Base-by-base conservation (phyloP, 129 eudicot genomes). In the Silybum marianum region DNA sequence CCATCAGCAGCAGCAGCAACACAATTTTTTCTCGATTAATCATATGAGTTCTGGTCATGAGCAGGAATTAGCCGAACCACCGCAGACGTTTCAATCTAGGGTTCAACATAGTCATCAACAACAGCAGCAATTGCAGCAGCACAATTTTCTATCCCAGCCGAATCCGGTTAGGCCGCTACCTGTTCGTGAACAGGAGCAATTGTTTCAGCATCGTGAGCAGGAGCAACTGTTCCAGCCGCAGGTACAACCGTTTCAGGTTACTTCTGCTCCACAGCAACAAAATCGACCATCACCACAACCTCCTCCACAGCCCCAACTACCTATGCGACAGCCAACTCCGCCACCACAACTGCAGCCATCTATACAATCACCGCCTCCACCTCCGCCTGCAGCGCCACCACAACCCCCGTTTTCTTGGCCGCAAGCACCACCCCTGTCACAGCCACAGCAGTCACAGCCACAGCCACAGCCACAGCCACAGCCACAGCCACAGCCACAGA, bases 21-120 rank as follows among this genome's bases (percentile, higher is more conserved):
- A 82, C 18, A 81, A 84, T 38, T 88, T 83, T 19, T 60, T 67
- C 16, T 75, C 91, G n/a, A 78, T 83, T 62, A 85, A 84, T 74
- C 73, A 67, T 11, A 65, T 46, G 69, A 78, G 69, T 11, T 26
- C 84, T 11, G 68, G 63, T 63, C 78, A 46, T 14, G 82, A 86
- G 34, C 77, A 75, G 71, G 80, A 80, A 63, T 68, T 60, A 22
- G 39, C 80, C 12, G 84, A 82, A 36, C 51, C 28, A 1, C 82
- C 42, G 7, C 73, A 73, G n/a, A 42, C 44, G 3, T 73, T 84
- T 74, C 80, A 78, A 72, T 30, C 51, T 72, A 84, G 86, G 79
- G 74, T 74, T 44, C 85, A 84, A 24, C 82, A 40, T 48, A 75
- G 22, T 51, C 87, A 69, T 66, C 80, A 71, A 26, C 83, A 28